Evolutionary conservation across 2,329 filamentous ascomycete genomes (phyloP).

Genomic region (Acarospora socialis): DNA sequence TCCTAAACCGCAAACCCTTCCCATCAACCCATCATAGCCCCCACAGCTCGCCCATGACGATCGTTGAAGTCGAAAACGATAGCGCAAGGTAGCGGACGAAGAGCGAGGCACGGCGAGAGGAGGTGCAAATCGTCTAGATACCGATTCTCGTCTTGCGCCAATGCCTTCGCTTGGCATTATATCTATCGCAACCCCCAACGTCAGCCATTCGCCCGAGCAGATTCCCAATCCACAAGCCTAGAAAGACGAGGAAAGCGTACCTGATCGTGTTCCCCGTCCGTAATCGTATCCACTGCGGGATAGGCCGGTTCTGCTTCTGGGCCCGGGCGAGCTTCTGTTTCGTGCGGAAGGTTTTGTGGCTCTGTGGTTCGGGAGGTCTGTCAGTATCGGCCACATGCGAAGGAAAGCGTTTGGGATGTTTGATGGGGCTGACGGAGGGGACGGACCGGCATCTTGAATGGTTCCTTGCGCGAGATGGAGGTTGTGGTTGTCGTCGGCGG

Average conservation of each 20-base stretch:
- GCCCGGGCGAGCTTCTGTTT: slow-evolving; percentile 99
- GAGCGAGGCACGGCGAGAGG: slow-evolving; percentile 22
- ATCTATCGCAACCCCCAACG: slow-evolving; percentile 43
- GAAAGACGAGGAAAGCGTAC: slow-evolving; percentile 43
- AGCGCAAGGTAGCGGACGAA: slow-evolving; percentile 18
- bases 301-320: slow-evolving; percentile 99
- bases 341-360: slow-evolving; percentile 99
- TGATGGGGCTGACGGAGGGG: slow-evolving; percentile 5
- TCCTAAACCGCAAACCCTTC: not conserved
- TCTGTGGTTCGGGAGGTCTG: slow-evolving; percentile 39
- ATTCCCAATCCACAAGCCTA: not conserved
- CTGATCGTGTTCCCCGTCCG: slow-evolving; percentile 98
- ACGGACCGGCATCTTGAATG: slow-evolving; percentile 43
- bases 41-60: slow-evolving; percentile 1
- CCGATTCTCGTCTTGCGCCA: slow-evolving; percentile 99
- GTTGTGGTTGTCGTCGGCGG: slow-evolving; percentile 18
- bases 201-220: slow-evolving; percentile 6
- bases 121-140: slow-evolving; percentile 60
- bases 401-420: not conserved
- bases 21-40: not conserved
- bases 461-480: slow-evolving; percentile 25
- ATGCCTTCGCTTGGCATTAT: slow-evolving; percentile 99
- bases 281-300: slow-evolving; percentile 99
- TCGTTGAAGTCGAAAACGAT: slow-evolving; percentile 16
- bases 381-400: not conserved